Conservation (phyloP, 768 basidiomycete species). For the Aureoboletus auriporus region DNA sequence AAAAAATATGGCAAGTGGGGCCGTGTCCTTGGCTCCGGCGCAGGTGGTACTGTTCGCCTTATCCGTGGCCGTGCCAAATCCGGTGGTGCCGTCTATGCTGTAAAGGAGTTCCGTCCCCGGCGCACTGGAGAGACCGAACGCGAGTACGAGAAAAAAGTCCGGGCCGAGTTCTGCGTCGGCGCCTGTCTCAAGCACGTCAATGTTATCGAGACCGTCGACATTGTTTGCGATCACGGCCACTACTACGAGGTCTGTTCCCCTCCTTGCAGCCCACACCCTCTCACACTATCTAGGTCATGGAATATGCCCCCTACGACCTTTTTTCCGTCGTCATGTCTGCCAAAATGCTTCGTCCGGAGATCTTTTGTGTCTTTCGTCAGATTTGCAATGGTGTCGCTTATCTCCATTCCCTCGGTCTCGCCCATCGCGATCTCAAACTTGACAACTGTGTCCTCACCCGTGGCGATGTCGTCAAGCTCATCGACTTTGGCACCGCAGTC, state of each 20-base stretch:
- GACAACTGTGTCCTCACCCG: constrained; percentile 99
- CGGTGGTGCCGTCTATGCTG: constrained; percentile 85
- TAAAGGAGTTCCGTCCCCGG: constrained; percentile 95
- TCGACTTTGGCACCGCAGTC: constrained; percentile 99
- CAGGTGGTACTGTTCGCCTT: constrained; percentile 96
- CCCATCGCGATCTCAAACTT: constrained; percentile 97
- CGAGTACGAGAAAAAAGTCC: constrained; percentile 99
- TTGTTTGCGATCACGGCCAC: constrained; percentile 95
- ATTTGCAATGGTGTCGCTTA: constrained; percentile 98
- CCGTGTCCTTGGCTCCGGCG: constrained; percentile 88
- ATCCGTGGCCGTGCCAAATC: constrained; percentile 84
- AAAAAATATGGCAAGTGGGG: constrained; percentile 99
- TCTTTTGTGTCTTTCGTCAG: constrained; percentile 98
- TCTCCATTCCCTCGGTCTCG: constrained; percentile 94
- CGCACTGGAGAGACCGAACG: constrained; percentile 85
- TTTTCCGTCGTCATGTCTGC: constrained; percentile 99
- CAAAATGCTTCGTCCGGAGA: constrained; percentile 97
- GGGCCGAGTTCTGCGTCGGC: constrained; percentile 98
- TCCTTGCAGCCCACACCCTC: background rate
- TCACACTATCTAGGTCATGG: constrained; percentile 76
- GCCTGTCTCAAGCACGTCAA: constrained; percentile 91
- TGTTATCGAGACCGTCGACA: constrained; percentile 97
- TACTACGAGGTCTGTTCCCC: constrained; percentile 81
- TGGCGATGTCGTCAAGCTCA: constrained; percentile 93
- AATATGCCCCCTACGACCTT: constrained; percentile 97